Conservation (phyloP, 768 basidiomycete genomes). For the Trametopsis cervina region DNA sequence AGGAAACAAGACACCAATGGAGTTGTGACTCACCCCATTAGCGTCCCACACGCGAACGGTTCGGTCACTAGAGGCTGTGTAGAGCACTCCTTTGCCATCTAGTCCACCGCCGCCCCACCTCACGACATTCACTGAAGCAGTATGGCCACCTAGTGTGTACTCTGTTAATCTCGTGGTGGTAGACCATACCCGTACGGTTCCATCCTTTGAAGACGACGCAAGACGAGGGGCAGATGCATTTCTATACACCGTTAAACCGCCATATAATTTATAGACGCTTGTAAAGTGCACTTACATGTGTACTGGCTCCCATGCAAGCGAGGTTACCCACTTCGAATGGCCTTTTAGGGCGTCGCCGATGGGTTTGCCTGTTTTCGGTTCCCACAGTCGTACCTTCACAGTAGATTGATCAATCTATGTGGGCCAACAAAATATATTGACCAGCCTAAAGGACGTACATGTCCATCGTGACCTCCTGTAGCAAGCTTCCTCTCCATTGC, state of each 20-base stretch:
- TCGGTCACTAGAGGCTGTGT: slow-evolving; percentile 92
- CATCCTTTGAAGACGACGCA: slow-evolving; percentile 94
- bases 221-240: slow-evolving; percentile 75
- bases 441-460: slow-evolving; percentile 53
- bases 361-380: slow-evolving; percentile 85
- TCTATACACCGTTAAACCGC: slow-evolving; percentile 31
- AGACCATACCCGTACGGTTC: slow-evolving; percentile 94
- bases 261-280: slow-evolving; percentile 3
- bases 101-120: slow-evolving; percentile 90
- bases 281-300: slow-evolving; percentile 57
- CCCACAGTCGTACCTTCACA: slow-evolving; percentile 75
- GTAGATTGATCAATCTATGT: neutral
- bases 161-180: slow-evolving; percentile 62
- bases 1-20: neutral
- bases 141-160: slow-evolving; percentile 88
- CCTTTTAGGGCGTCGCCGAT: slow-evolving; percentile 87
- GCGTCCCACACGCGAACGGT: slow-evolving; percentile 96
- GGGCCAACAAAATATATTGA: neutral
- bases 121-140: slow-evolving; percentile 90
- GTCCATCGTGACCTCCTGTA: slow-evolving; percentile 91
- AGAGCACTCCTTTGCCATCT: slow-evolving; percentile 62
- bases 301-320: slow-evolving; percentile 92
- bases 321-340: slow-evolving; percentile 95
- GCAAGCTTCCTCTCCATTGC: slow-evolving; percentile 86
- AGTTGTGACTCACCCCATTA: slow-evolving; percentile 44